Evolutionary conservation across 1,284 basidiomycete species (phyloP), one percentile per base, ranked within the genome.

Genomic region (Rhodofomes roseus): DNA sequence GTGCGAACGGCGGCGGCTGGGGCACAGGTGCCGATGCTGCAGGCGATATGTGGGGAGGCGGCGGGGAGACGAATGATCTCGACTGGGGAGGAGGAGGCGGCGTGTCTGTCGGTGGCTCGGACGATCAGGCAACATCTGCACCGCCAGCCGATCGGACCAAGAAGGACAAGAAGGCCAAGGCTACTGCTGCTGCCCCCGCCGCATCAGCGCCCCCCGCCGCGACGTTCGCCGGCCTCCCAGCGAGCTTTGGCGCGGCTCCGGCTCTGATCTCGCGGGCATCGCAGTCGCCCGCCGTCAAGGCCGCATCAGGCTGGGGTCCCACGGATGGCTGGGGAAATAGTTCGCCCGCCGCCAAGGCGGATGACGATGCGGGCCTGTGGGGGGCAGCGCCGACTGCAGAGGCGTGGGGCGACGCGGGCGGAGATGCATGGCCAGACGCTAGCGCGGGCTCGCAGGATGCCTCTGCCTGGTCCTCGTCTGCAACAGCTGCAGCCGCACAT

Each of bases 1-100:
- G 54, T 36, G 61, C 59, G 20, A 60, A 60, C 20, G 61, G 64
- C 37, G 60, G 34, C n/a, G 46, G 43, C 9, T 66, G 66, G 64
- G 65, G 62, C 22, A 59, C 53, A 22, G 51, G 25, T 46, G 61
- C 58, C 11, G 59, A 40, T 34, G 60, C 46, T 34, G 57, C 44
- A n/a, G 37, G 20, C 20, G 57, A 46, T 25, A 25, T 34, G 37
- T 59, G 58, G 58, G 54, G 54, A 22, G 39, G 8, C 5, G 36
- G 29, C 23, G 44, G 20, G 18, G 43, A 52, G 7, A 36, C 37
- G 9, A 54, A 52, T 31, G 31, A 34, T 18, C 23, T 56, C 22
- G 58, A 56, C 39, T 54, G 57, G 57, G 43, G 31, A 6, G 27
- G 34, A 39, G 29, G 41, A 16, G 44, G 23, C 25, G 54, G 23